phyloP scores from a whole-genome alignment of 495 filamentous ascomycete species.

The Tuber melanosporum region DNA sequence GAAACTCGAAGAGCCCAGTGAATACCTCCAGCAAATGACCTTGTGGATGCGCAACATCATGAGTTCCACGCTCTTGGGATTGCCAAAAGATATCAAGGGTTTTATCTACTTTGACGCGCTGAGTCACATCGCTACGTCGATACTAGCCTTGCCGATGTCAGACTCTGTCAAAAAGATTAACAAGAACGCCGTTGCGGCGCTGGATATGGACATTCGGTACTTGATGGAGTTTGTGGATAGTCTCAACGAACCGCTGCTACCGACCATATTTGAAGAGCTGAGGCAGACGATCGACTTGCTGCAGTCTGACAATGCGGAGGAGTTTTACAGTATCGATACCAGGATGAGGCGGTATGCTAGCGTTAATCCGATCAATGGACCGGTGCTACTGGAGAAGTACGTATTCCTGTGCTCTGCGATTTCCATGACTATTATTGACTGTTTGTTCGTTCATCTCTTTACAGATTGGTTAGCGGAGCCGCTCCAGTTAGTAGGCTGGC shows the following conservation, averaged over 20 bases:
- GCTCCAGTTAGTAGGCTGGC: conserved; percentile 28
- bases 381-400: conserved; percentile 80
- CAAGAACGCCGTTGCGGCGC: conserved; percentile 70
- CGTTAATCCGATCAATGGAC: conserved; percentile 84
- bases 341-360: conserved; percentile 86
- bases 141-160: conserved; percentile 78
- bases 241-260: conserved; percentile 69
- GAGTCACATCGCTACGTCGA: conserved; percentile 78
- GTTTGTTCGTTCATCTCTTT: background rate
- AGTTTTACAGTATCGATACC: conserved; percentile 83
- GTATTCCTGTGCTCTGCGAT: conserved; percentile 21
- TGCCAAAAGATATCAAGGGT: conserved; percentile 91
- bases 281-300: conserved; percentile 85
- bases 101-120: conserved; percentile 96
- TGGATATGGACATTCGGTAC: conserved; percentile 75
- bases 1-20: conserved; percentile 63
- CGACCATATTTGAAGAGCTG: conserved; percentile 82
- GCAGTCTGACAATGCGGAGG: conserved; percentile 79
- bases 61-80: conserved; percentile 81
- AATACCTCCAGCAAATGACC: conserved; percentile 90
- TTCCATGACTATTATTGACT: background rate
- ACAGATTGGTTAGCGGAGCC: conserved; percentile 25
- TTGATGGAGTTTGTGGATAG: conserved; percentile 77
- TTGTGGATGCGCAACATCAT: conserved; percentile 93
- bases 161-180: conserved; percentile 76